Base-by-base conservation (phyloP, 2,329 filamentous ascomycete genomes). In the Chalaropsis ovoidea region DNA sequence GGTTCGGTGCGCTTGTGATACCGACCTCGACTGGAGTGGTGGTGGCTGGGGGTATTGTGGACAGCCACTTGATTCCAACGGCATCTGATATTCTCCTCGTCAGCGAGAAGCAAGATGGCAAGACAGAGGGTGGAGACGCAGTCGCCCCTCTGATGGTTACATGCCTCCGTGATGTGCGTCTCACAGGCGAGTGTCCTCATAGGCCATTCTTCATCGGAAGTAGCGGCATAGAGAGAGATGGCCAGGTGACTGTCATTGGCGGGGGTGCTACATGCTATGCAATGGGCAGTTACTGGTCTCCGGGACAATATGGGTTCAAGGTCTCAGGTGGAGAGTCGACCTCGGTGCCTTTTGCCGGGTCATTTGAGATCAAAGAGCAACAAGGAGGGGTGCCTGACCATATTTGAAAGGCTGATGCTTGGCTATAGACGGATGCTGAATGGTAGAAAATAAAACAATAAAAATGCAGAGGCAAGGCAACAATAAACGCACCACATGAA, bases 221-320 rank as follows among this genome's bases (percentile, higher is more conserved):
- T 65, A 85, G 85, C 3, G 77, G 81, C 7, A 74, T 81, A 15
- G 75, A 77, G 52, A 75, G 78, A 39, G 47, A 45, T 17, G 63
- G 61, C 56, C 75, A 80, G 19, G 70, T 91, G 2, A 71, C 89
- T 10, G 76, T 95, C 7, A 74, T 88, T 61, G 90, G 90, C 1
- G 92, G 92, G 17, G 92, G 90, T 45, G 90, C 88, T 17, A 89
- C 90, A 0, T 95, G 90, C 73, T 95, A 95, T 77, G 91, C 89
- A 0, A 95, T 95, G 81, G 91, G 91, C 1, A 89, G 88, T 6
- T 91, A 84, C 71, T 95, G 89, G 89, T 92, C 91, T 62, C 79
- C 80, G 41, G 83, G 83, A 1, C 77, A 80, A 13, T 86, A 78
- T 62, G 73, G 75, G 1, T 67, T 45, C 24, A 13, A n/a, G 24